phyloP scores from a whole-genome alignment of 768 basidiomycete species.

The Suillus brevipes region DNA sequence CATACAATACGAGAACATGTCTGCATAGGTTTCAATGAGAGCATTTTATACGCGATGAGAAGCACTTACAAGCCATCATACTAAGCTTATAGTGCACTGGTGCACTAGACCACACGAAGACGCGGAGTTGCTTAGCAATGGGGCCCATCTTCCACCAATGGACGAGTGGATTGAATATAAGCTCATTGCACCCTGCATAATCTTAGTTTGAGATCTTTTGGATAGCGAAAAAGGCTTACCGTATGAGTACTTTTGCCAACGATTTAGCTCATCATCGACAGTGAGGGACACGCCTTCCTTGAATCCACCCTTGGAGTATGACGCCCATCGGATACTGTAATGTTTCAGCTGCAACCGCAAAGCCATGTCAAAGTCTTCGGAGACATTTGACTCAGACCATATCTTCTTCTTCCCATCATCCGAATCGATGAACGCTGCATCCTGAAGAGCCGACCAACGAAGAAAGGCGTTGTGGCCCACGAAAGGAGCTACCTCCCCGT shows the following conservation, averaged over 20 bases:
- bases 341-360: constrained; percentile 33
- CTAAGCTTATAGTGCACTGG: constrained; percentile 77
- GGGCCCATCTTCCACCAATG: constrained; percentile 77
- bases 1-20: constrained; percentile 50
- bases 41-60: background rate
- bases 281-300: constrained; percentile 87
- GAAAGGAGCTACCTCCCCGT: constrained; percentile 45
- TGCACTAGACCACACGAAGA: constrained; percentile 67
- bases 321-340: constrained; percentile 57
- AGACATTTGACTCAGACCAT: constrained; percentile 60
- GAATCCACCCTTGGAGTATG: constrained; percentile 81
- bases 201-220: constrained; percentile 1
- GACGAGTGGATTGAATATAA: constrained; percentile 78
- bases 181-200: constrained; percentile 61
- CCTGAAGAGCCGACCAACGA: constrained; percentile 59
- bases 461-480: constrained; percentile 55
- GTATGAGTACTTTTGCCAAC: constrained; percentile 85
- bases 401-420: constrained; percentile 50
- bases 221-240: constrained; percentile 50
- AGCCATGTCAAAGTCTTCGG: constrained; percentile 65
- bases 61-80: constrained; percentile 67
- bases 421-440: constrained; percentile 52
- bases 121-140: constrained; percentile 71
- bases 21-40: constrained; percentile 13
- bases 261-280: constrained; percentile 80